phyloP scores from a whole-genome alignment of 305 asterid species.

The Ilex paraguariensis region DNA sequence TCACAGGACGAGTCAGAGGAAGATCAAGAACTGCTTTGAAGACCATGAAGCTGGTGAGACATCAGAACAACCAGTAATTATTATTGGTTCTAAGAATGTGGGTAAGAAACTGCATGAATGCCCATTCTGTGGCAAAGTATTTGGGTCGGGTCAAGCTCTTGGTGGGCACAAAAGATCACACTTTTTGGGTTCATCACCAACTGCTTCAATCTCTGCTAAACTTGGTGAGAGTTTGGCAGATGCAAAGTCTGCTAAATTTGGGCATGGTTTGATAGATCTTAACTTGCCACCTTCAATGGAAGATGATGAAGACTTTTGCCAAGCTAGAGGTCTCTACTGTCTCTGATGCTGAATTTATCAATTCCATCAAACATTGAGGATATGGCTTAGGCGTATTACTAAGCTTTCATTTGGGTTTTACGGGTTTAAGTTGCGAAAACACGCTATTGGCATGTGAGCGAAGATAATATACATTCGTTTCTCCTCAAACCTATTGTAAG shows the following conservation, averaged over 20 bases:
- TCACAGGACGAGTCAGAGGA: not conserved
- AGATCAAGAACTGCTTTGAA: too few relatives aligned
- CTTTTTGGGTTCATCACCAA: slow-evolving; percentile 2
- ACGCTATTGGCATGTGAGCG: too few relatives aligned
- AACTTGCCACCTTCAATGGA: slow-evolving; percentile 37
- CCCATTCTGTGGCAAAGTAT: slow-evolving; percentile 35
- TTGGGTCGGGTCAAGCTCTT: slow-evolving; percentile 43
- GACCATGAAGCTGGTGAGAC: slow-evolving; percentile 1
- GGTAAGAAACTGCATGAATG: slow-evolving; percentile 31
- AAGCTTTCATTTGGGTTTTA: too few relatives aligned
- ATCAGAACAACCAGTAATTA: not conserved
- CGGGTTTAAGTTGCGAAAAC: too few relatives aligned
- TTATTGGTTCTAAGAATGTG: not conserved
- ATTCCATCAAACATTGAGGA: slow-evolving; percentile 13
- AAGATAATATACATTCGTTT: too few relatives aligned
- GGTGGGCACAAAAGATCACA: slow-evolving; percentile 51
- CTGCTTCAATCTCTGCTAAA: slow-evolving; percentile 6
- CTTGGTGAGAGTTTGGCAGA: slow-evolving; percentile 14
- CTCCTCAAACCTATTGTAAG: too few relatives aligned
- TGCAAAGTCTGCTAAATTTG: slow-evolving; percentile 19
- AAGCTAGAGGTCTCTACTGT: not conserved
- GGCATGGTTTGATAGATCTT: slow-evolving; percentile 29
- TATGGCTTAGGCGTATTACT: too few relatives aligned
- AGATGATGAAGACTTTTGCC: slow-evolving; percentile 20
- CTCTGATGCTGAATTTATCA: slow-evolving; percentile 3